Evolutionary conservation across 148 eudicot species (phyloP).

Genomic region (Rhododendron simsii): DNA sequence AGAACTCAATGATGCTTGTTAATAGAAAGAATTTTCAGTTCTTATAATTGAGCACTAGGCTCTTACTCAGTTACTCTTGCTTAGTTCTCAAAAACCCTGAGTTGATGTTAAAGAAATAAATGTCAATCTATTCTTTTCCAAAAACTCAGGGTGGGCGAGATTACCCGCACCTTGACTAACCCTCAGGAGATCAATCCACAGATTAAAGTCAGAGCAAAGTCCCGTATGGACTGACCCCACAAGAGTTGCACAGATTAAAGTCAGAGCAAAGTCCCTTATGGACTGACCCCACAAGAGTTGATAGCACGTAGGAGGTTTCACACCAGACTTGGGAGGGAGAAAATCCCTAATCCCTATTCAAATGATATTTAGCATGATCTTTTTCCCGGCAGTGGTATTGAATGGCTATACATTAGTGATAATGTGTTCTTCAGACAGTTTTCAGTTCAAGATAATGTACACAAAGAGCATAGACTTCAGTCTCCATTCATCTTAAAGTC

Average conservation of each 20-base stretch:
- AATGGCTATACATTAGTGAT: not conserved
- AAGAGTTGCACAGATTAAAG: too few species aligned
- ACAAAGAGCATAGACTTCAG: not conserved
- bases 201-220: too few species aligned
- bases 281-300: too few species aligned
- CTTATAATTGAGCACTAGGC: not conserved
- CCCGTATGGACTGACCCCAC: too few species aligned
- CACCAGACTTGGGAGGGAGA: too few species aligned
- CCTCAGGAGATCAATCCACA: too few species aligned
- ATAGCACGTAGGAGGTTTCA: too few species aligned
- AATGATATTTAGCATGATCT: not conserved
- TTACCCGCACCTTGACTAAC: too few species aligned
- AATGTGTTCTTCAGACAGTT: not conserved
- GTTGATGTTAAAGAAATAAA: not conserved
- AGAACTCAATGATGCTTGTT: not conserved
- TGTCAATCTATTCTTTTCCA: not conserved
- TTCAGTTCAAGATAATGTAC: not conserved
- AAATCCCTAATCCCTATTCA: too few species aligned
- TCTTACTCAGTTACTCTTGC: not conserved
- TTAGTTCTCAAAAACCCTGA: not conserved
- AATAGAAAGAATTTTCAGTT: not conserved
- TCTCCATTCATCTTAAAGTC: not conserved
- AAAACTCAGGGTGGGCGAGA: too few species aligned
- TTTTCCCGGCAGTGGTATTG: not conserved
- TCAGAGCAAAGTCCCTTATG: too few species aligned